phyloP scores from a whole-genome alignment of 768 basidiomycete genomes.

The Collybia nuda region DNA sequence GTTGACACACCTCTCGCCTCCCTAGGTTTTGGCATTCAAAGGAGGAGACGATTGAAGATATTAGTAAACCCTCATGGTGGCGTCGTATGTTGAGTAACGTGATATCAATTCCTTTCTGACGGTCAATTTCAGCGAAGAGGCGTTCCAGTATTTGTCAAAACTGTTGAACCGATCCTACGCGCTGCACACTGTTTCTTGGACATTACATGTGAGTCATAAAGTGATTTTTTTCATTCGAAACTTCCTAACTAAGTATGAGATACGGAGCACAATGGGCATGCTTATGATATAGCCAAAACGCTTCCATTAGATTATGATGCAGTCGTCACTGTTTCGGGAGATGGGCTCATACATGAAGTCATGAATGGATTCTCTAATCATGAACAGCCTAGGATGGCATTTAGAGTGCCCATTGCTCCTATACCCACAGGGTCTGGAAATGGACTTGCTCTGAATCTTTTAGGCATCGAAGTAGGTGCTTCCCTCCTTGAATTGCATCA shows the following conservation, averaged over 20 bases:
- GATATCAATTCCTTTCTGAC: not conserved
- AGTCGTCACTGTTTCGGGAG: constrained; percentile 75
- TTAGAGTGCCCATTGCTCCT: constrained; percentile 69
- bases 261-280: constrained; percentile 65
- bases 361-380: constrained; percentile 81
- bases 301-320: constrained; percentile 67
- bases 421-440: constrained; percentile 87
- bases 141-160: constrained; percentile 46
- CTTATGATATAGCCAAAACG: constrained; percentile 57
- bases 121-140: constrained; percentile 56
- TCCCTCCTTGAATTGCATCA: not conserved
- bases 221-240: not conserved
- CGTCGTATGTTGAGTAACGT: constrained; percentile 43
- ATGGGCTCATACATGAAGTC: constrained; percentile 82
- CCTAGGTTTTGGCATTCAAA: constrained; percentile 48
- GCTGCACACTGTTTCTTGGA: constrained; percentile 66
- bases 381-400: constrained; percentile 54
- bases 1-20: not conserved
- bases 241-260: constrained; percentile 35
- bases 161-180: constrained; percentile 70
- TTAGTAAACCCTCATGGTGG: constrained; percentile 83
- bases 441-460: constrained; percentile 68
- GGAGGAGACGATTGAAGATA: constrained; percentile 57
- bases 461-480: constrained; percentile 59
- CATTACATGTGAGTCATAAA: constrained; percentile 50